phyloP scores from a whole-genome alignment of 345 rosid species.

The Crucihimalaya himalaica region DNA sequence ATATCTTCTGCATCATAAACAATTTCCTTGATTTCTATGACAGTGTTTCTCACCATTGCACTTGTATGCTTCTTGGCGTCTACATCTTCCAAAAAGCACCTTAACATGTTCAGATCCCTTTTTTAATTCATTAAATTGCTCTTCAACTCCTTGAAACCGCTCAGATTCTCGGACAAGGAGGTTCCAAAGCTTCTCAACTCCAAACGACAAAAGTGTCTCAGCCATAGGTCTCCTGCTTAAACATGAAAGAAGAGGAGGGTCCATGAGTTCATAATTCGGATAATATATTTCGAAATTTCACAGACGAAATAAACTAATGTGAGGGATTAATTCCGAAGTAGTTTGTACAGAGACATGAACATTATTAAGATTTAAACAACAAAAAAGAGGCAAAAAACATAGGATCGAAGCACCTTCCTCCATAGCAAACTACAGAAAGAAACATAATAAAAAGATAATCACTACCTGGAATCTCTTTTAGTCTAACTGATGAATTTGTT shows the following conservation, averaged over 20 bases:
- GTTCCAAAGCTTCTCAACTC: slow-evolving; percentile 25
- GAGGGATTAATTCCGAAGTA: not conserved
- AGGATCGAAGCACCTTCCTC: not conserved
- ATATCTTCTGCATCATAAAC: too few relatives aligned
- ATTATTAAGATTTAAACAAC: not conserved
- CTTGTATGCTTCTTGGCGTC: slow-evolving; percentile 33
- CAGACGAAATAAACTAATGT: not conserved
- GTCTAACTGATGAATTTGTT: not conserved
- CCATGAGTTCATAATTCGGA: not conserved
- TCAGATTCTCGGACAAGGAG: slow-evolving; percentile 6
- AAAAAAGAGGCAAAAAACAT: not conserved
- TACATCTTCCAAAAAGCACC: too few relatives aligned
- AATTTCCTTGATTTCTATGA: too few relatives aligned
- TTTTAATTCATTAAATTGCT: too few relatives aligned
- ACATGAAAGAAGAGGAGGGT: too few relatives aligned
- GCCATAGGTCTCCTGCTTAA: slow-evolving; percentile 13
- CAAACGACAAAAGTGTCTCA: slow-evolving; percentile 24
- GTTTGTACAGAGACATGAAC: not conserved
- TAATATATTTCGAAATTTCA: not conserved
- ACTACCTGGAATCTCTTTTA: not conserved
- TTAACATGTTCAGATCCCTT: too few relatives aligned
- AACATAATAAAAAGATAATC: too few relatives aligned
- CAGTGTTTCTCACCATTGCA: too few relatives aligned
- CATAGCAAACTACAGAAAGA: too few relatives aligned
- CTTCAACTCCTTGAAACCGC: not conserved